Percentiles rank a stretch among this genome's conserved stretches.
Conservation (phyloP, 2,329 filamentous ascomycete species). For the Apiospora malaysiana region DNA sequence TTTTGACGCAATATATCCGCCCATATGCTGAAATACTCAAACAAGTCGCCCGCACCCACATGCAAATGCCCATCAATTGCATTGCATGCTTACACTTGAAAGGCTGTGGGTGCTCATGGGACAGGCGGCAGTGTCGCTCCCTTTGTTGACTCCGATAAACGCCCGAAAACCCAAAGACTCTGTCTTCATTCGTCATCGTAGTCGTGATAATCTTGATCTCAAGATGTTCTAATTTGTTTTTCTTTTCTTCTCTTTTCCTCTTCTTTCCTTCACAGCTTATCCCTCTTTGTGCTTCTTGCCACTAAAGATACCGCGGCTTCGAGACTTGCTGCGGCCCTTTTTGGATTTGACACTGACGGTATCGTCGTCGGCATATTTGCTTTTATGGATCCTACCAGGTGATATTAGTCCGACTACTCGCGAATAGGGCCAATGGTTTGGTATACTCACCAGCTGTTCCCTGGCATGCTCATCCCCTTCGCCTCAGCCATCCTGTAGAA, state of each 20-base stretch:
- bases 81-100: neutral
- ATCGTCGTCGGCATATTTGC: constrained; percentile 83
- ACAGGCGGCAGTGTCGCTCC: constrained; percentile 10
- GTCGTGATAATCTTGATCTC: constrained; percentile 12
- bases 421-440: neutral
- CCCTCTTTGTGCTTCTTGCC: constrained; percentile 52
- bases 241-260: neutral
- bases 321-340: constrained; percentile 77
- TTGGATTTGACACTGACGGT: constrained; percentile 55
- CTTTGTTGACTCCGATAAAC: constrained; percentile 11
- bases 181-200: constrained; percentile 17
- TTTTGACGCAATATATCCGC: constrained; percentile 14
- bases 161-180: constrained; percentile 5
- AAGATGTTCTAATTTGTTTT: constrained; percentile 7
- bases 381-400: constrained; percentile 86
- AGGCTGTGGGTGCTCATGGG: neutral
- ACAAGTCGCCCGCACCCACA: neutral
- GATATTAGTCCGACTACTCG: constrained; percentile 22
- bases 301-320: constrained; percentile 74
- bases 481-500: constrained; percentile 91
- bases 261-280: neutral
- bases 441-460: constrained; percentile 88
- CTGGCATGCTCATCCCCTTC: constrained; percentile 96
- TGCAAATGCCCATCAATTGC: neutral
- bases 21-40: constrained; percentile 16